phyloP scores from a whole-genome alignment of 495 filamentous ascomycete genomes.

The Diplogelasinospora grovesii region DNA sequence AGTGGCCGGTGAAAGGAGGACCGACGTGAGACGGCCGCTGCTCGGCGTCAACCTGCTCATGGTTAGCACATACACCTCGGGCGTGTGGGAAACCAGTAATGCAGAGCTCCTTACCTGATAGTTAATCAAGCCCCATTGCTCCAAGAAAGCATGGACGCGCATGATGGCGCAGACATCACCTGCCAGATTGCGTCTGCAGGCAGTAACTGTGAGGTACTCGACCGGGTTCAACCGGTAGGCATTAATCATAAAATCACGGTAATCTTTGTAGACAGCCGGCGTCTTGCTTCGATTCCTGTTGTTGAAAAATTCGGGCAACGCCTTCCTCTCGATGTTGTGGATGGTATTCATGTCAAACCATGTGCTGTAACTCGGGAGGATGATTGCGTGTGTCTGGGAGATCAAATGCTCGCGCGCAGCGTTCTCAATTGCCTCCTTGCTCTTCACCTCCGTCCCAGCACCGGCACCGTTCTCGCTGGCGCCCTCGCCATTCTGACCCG shows the following conservation, averaged over 20 bases:
- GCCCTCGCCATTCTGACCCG: slow-evolving; percentile 42
- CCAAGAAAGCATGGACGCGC: slow-evolving; percentile 96
- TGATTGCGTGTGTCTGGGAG: slow-evolving; percentile 86
- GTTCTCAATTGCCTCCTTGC: slow-evolving; percentile 74
- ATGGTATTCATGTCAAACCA: slow-evolving; percentile 98
- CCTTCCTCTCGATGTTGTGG: slow-evolving; percentile 82
- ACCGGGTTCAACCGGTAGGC: slow-evolving; percentile 92
- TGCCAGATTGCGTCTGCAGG: slow-evolving; percentile 91
- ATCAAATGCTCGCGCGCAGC: slow-evolving; percentile 86
- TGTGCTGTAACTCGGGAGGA: slow-evolving; percentile 89
- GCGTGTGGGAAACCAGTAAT: neutral
- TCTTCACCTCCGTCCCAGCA: slow-evolving; percentile 45
- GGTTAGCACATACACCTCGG: slow-evolving; percentile 23
- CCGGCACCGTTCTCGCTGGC: slow-evolving; percentile 30
- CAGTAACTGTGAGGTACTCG: slow-evolving; percentile 95
- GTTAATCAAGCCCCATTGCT: slow-evolving; percentile 98
- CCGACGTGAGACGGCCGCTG: slow-evolving; percentile 91
- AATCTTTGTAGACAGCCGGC: slow-evolving; percentile 94
- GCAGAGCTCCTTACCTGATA: slow-evolving; percentile 66
- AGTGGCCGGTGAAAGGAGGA: slow-evolving; percentile 95
- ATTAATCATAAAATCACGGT: slow-evolving; percentile 99
- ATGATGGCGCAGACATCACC: slow-evolving; percentile 98
- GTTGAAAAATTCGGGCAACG: slow-evolving; percentile 96
- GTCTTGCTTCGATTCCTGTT: slow-evolving; percentile 97
- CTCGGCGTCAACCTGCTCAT: slow-evolving; percentile 79